Base-by-base conservation (phyloP, 371 early-diverging fungal genomes). In the Lichtheimia ramosa region DNA sequence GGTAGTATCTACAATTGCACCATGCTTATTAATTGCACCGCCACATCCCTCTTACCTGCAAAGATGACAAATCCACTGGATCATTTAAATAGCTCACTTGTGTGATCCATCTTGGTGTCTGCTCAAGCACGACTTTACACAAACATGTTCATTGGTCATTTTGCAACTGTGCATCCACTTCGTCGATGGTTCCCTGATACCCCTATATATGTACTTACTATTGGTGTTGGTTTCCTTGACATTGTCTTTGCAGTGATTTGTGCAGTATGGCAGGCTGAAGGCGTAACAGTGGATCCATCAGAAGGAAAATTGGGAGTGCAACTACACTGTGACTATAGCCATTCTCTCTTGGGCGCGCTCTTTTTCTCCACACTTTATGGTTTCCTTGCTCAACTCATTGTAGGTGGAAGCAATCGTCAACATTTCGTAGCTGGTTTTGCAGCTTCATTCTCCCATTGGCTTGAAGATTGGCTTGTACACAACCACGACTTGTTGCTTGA, bases 381-480 rank as follows among this genome's bases (percentile, higher is more conserved):
- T 5, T 18, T 56, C 3, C 16, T 18, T 23, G 43, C 58, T 25
- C 20, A 24, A 16, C 10, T 34, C 34, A 34, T 34, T 8, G 14
- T 57, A 2, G 34, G 34, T 34, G 34, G 34, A 8, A 34, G 10
- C 34, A 8, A 34, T 34, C 34, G 34, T 34, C 34, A 34, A 34
- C 34, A 34, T 34, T 34, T 34, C 34, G 5, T 34, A 0, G 42
- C 58, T 10, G 58, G 49, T 2, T 49, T 57, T 34, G 21, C 39
- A 3, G 58, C 58, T 20, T 57, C 58, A 6, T 49, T 57, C 25
- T 57, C 58, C 7, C 58, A 57, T 21, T 57, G 39, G 18, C 5
- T 57, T 10, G n/a, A 23, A 14, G 58, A 57, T 39, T 57, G 58
- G 58, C 23, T 48, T 15, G 58, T 57, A 18, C 58, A 57, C 39